A percentile compares a stretch with the other conserved stretches of the same genome.
Conservation (phyloP, 495 filamentous ascomycete genomes). For the Thermothielavioides terrestris region DNA sequence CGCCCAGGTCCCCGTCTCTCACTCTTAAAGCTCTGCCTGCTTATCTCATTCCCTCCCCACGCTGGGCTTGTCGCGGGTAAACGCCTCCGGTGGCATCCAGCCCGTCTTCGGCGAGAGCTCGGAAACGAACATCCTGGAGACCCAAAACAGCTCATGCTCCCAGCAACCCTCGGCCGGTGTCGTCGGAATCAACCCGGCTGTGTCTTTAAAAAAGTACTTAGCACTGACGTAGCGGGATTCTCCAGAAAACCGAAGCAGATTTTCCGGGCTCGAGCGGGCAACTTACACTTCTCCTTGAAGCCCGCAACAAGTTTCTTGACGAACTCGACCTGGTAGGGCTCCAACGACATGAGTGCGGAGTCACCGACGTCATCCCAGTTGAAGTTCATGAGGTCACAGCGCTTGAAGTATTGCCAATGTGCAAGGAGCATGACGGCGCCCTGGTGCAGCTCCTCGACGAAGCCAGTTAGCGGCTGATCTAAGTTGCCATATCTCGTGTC, state of each 20-base stretch:
- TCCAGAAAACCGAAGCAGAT: background rate
- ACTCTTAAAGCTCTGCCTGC: too few species aligned
- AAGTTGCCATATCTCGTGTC: constrained; percentile 22
- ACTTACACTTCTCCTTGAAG: constrained; percentile 15
- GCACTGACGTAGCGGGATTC: too few species aligned
- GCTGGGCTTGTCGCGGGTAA: constrained; percentile 14
- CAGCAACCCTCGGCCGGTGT: constrained; percentile 17
- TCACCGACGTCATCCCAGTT: constrained; percentile 12
- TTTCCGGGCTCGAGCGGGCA: too few species aligned
- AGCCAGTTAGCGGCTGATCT: constrained; percentile 8
- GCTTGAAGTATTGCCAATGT: constrained; percentile 25
- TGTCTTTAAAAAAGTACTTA: background rate
- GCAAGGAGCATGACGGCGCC: constrained; percentile 18
- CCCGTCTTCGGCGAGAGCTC: background rate
- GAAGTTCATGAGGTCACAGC: constrained; percentile 17
- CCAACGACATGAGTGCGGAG: constrained; percentile 10
- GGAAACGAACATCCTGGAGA: constrained; percentile 22
- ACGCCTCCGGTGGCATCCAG: constrained; percentile 19
- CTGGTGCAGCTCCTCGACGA: constrained; percentile 21
- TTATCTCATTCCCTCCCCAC: constrained; percentile 9
- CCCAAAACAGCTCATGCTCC: constrained; percentile 24
- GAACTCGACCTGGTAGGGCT: constrained; percentile 10
- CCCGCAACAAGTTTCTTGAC: constrained; percentile 8
- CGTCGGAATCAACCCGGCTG: constrained; percentile 4
- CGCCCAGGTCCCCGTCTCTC: background rate